A percentile compares a stretch with the other conserved stretches of the same genome.
These are phyloP conservation scores for Nicotiana attenuata DNA, from an alignment of 257 asterid species.

Conservation along the genomic window DNA sequence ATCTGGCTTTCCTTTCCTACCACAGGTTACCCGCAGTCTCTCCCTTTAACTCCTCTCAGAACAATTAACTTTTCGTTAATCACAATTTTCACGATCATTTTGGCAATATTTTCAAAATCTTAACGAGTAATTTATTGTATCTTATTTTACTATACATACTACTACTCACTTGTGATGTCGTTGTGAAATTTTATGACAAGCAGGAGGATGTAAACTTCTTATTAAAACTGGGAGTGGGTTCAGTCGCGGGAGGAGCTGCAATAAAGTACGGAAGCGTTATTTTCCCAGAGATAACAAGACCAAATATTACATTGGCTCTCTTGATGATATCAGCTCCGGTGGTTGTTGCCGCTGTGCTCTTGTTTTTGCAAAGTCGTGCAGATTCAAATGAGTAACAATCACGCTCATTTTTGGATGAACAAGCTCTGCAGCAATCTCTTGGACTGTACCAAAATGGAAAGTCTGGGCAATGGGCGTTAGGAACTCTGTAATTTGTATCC, in stretches of 20 bases:
- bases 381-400: not conserved
- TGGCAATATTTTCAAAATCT: not conserved
- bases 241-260: conserved; percentile 59
- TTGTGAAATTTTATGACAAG: not conserved
- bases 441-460: not conserved
- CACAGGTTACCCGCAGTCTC: conserved; percentile 20
- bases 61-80: too few relatives aligned
- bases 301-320: conserved; percentile 42
- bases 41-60: too few relatives aligned
- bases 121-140: not conserved
- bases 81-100: not conserved
- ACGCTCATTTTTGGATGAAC: not conserved
- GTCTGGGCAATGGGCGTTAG: too few relatives aligned
- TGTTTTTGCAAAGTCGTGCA: conserved; percentile 42
- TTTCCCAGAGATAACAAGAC: conserved; percentile 47
- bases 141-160: not conserved
- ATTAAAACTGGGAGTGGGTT: conserved; percentile 53
- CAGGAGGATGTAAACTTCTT: conserved; percentile 53
- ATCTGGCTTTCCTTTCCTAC: conserved; percentile 10
- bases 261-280: conserved; percentile 59
- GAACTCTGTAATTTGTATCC: too few relatives aligned
- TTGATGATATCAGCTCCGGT: conserved; percentile 47
- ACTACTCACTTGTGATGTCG: not conserved
- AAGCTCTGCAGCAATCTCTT: not conserved
- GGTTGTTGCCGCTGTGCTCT: conserved; percentile 30